phyloP scores from a whole-genome alignment of 352 stramenopile genomes.

The Aphanomyces euteiches region DNA sequence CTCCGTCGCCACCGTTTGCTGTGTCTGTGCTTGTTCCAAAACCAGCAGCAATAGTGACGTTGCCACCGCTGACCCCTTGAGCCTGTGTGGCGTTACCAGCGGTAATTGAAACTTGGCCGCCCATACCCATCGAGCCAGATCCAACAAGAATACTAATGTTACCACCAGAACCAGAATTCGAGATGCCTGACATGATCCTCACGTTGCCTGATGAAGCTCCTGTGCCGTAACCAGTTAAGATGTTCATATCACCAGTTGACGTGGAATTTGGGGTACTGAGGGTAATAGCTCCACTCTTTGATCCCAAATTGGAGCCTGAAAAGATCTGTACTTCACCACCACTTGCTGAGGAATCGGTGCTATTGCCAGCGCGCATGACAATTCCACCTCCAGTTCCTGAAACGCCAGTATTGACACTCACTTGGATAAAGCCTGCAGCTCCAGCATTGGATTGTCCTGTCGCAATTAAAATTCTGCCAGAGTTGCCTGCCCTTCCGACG shows the following conservation, averaged over 20 bases:
- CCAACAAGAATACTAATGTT: conserved; percentile 29
- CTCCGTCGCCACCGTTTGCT: conserved; percentile 58
- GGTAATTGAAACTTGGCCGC: conserved; percentile 21
- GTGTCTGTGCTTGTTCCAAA: conserved; percentile 32
- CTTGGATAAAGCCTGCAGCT: conserved; percentile 44
- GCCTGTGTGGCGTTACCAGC: conserved; percentile 16
- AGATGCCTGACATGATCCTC: conserved; percentile 1
- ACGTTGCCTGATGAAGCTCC: conserved; percentile 8
- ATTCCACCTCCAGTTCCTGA: conserved; percentile 42
- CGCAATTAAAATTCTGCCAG: conserved; percentile 43
- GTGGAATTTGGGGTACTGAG: conserved; percentile 15
- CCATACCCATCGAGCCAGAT: conserved; percentile 16
- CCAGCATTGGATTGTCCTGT: conserved; percentile 42
- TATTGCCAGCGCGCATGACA: conserved; percentile 44
- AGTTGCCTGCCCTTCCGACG: conserved; percentile 35
- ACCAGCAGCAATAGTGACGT: conserved; percentile 22
- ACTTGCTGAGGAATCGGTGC: conserved; percentile 35
- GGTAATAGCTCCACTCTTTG: conserved; percentile 27
- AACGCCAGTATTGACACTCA: conserved; percentile 44
- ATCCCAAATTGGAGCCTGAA: conserved; percentile 4
- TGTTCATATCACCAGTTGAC: not conserved
- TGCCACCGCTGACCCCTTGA: conserved; percentile 10
- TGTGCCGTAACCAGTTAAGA: not conserved
- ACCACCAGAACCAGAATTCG: conserved; percentile 21
- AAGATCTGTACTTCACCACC: conserved; percentile 25